Evolutionary conservation across 2,329 filamentous ascomycete species (phyloP).

Genomic region (Diplodia mutila): DNA sequence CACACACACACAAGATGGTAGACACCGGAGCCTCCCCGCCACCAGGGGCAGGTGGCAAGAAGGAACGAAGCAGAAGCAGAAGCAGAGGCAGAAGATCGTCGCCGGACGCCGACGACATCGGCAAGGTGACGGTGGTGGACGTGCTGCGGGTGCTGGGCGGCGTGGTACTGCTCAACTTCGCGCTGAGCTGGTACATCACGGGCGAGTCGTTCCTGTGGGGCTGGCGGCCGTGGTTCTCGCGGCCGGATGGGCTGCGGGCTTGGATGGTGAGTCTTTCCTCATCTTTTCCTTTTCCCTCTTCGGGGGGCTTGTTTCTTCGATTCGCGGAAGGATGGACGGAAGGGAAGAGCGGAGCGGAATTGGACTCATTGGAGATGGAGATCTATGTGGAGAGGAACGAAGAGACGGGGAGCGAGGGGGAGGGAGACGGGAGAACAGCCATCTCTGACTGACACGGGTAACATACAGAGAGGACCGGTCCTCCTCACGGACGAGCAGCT

Average conservation of each 20-base stretch:
- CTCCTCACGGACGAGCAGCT: constrained; percentile 78
- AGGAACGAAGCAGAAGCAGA: neutral
- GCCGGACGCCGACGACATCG: constrained; percentile 25
- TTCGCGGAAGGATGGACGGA: neutral
- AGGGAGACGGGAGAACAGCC: neutral
- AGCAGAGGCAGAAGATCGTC: constrained; percentile 2
- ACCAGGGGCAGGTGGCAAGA: neutral
- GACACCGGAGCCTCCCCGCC: neutral
- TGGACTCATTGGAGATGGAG: no score
- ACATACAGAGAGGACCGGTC: constrained; percentile 58
- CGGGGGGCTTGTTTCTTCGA: no score
- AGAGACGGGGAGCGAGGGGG: neutral
- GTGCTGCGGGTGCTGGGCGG: constrained; percentile 71
- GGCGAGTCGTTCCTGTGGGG: constrained; percentile 58
- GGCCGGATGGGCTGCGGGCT: constrained; percentile 40
- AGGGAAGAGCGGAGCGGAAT: neutral
- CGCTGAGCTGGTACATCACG: constrained; percentile 76
- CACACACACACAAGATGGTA: neutral
- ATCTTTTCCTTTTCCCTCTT: neutral
- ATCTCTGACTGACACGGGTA: neutral
- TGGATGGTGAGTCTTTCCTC: constrained; percentile 33
- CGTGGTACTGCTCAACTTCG: constrained; percentile 66
- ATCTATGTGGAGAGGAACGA: no score
- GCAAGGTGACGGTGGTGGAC: constrained; percentile 60
- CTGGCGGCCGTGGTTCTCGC: constrained; percentile 45